Evolutionary conservation across 768 basidiomycete genomes (phyloP).

Genomic region (Tremella mesenterica): DNA sequence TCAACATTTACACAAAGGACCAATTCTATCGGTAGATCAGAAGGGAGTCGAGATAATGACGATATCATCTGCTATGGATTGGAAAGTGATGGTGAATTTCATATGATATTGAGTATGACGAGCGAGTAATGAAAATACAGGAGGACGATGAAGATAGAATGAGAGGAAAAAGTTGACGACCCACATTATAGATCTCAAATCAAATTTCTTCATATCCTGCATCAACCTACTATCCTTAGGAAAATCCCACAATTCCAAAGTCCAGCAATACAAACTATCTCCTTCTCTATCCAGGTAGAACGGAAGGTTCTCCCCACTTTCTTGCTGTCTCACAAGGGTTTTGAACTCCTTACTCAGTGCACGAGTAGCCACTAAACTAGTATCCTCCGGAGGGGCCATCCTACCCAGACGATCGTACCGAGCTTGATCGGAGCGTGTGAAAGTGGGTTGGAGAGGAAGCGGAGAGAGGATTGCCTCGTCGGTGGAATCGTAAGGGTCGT

Average conservation of each 20-base stretch:
- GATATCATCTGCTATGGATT: no score
- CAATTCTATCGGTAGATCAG: no score
- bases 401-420: conserved; percentile 40
- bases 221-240: conserved; percentile 13
- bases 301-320: conserved; percentile 51
- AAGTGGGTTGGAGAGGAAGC: neutral
- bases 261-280: conserved; percentile 45
- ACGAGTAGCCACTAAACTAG: conserved; percentile 52
- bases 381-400: conserved; percentile 57
- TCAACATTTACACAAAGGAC: no score
- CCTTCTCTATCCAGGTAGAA: conserved; percentile 65
- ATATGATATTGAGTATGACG: no score
- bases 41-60: no score
- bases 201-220: conserved; percentile 52
- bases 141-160: no score
- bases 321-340: conserved; percentile 57
- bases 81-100: no score
- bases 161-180: neutral
- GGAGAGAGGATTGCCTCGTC: neutral
- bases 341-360: conserved; percentile 58
- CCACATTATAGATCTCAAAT: conserved; percentile 55
- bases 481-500: conserved; percentile 11
- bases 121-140: no score
- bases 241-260: conserved; percentile 46
- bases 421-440: conserved; percentile 7